A percentile compares a stretch with the other conserved stretches of the same genome.
Evolutionary conservation across 805 yeast genomes (phyloP).

Genomic region (Lachancea thermotolerans): DNA sequence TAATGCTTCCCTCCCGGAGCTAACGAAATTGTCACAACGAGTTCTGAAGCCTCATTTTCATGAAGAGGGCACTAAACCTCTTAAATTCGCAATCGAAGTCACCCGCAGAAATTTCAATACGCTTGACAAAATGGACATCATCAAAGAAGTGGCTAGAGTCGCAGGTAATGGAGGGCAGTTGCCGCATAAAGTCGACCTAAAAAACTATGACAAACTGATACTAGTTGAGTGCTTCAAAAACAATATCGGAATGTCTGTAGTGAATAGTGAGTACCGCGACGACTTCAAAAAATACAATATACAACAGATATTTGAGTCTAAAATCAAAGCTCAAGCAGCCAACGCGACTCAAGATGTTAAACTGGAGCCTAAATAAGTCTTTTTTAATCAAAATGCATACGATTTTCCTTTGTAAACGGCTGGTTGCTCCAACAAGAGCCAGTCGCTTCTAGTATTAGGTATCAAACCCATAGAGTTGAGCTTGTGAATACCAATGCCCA

Average conservation of each 20-base stretch:
- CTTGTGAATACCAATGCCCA: slow-evolving; percentile 79
- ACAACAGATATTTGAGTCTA: slow-evolving; percentile 64
- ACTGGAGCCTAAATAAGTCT: not conserved
- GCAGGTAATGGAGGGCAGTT: slow-evolving; percentile 54
- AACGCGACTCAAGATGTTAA: not conserved
- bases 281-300: slow-evolving; percentile 64
- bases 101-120: slow-evolving; percentile 71
- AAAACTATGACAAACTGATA: slow-evolving; percentile 68
- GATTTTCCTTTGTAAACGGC: slow-evolving; percentile 22
- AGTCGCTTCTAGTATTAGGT: slow-evolving; percentile 82
- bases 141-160: slow-evolving; percentile 58
- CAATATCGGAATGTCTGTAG: slow-evolving; percentile 82
- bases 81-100: slow-evolving; percentile 73
- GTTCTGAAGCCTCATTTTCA: slow-evolving; percentile 71
- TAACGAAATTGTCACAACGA: slow-evolving; percentile 48
- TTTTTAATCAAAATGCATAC: slow-evolving; percentile 16
- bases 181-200: slow-evolving; percentile 75
- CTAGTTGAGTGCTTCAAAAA: slow-evolving; percentile 85
- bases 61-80: slow-evolving; percentile 30
- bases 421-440: slow-evolving; percentile 78
- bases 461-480: slow-evolving; percentile 81
- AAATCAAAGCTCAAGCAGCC: slow-evolving; percentile 12
- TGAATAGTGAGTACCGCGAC: slow-evolving; percentile 48
- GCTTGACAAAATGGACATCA: slow-evolving; percentile 65
- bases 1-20: slow-evolving; percentile 62